Evolutionary conservation across 306 rosid species (phyloP).

Genomic region (barrel medic (Medicago truncatula)): DNA sequence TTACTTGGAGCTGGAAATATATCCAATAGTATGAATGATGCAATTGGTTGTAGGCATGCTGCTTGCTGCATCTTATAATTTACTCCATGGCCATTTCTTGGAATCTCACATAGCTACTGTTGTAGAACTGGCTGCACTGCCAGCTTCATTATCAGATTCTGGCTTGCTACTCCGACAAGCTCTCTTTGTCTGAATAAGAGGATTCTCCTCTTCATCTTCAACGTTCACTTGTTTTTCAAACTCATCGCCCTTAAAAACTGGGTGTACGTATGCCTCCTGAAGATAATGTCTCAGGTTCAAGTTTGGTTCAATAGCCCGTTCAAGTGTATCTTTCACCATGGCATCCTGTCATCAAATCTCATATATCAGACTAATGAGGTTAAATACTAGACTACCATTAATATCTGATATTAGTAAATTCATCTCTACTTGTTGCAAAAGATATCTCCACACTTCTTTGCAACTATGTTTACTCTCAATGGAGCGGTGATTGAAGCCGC

Average conservation of each 20-base stretch:
- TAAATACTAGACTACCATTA: background rate
- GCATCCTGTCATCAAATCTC: conserved; percentile 73
- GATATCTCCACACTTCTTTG: background rate
- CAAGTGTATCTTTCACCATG: conserved; percentile 90
- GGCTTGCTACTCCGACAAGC: conserved; percentile 56
- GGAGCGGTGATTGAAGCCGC: background rate
- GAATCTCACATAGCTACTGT: conserved; percentile 30
- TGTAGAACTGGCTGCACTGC: conserved; percentile 1
- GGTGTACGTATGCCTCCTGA: conserved; percentile 75
- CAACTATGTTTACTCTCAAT: background rate
- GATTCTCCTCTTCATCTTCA: conserved; percentile 82
- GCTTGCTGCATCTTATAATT: conserved; percentile 33
- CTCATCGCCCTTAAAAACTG: conserved; percentile 61
- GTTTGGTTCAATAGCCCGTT: conserved; percentile 77
- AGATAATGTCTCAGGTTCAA: conserved; percentile 72
- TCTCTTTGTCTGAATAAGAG: conserved; percentile 79
- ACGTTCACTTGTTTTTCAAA: conserved; percentile 39
- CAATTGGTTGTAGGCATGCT: conserved; percentile 1
- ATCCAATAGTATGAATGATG: conserved; percentile 2
- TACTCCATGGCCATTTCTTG: conserved; percentile 4
- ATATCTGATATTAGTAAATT: conserved; percentile 14
- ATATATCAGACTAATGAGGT: conserved; percentile 2
- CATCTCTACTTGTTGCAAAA: background rate
- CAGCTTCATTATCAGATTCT: conserved; percentile 48
- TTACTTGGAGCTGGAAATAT: too few relatives aligned